Evolutionary conservation across 108 stramenopile species (phyloP), one percentile per base, ranked within the genome.

Genomic region (Mayamaea pseudoterrestris): DNA sequence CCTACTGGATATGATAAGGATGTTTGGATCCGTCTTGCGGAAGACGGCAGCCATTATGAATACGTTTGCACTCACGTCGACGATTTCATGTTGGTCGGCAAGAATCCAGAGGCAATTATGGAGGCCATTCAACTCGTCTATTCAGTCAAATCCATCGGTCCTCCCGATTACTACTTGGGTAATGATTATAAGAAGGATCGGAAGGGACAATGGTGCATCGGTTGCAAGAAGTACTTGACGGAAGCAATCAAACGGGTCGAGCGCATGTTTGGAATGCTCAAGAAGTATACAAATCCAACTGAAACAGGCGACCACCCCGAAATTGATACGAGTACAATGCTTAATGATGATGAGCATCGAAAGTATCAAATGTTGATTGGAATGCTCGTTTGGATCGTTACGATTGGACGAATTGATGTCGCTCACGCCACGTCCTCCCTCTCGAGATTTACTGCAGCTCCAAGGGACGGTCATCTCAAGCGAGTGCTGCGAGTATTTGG

Each of bases 291-390:
- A 6, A 20, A 28, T 9, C 47, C 47, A 11, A 12, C 21, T 18
- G 37, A 39, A 16, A n/a, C 43, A 26, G 42, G 42, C 0, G 57
- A 65, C 30, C 64, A 65, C 40, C 64, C 64, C n/a, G 63, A 65
- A 47, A 0, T 52, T 3, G 69, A 63, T 40, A 31, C 30, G 12
- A 36, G 54, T 0, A 22, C 20, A 41, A 11, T 35, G 9, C 28
- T 65, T 9, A 36, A 51, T 3, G 24, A 51, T 2, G 32, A 55
- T 17, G 18, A 22, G 2, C 32, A 35, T 12, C 43, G 28, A 17
- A 47, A 27, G 22, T 70, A 41, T 45, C 53, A 55, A 23, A 44
- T 50, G 1, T 22, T 56, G 16, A 61, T 70, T 39, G 69, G 69
- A 13, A 27, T 22, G 8, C 13, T 53, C 17, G 46, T 52, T 18